phyloP scores from a whole-genome alignment of 1,284 basidiomycete genomes.

The Cryptococcus wingfieldii region DNA sequence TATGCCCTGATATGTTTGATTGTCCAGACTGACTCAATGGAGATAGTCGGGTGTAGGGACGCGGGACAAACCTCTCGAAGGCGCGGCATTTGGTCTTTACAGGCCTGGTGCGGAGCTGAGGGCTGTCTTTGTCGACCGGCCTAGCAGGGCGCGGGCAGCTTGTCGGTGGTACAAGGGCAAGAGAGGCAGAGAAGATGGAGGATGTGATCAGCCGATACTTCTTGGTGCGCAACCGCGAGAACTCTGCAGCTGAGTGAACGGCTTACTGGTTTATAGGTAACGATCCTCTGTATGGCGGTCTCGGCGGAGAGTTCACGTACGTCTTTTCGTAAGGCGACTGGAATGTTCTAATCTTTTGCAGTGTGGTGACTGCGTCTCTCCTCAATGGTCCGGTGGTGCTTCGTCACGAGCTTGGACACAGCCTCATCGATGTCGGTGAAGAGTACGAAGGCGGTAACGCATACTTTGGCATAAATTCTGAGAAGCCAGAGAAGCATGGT shows the following conservation, averaged over 20 bases:
- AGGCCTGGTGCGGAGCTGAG: slow-evolving; percentile 72
- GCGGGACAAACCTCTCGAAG: slow-evolving; percentile 65
- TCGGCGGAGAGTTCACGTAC: slow-evolving; percentile 78
- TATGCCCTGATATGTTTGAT: slow-evolving; percentile 35
- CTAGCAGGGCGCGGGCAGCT: slow-evolving; percentile 62
- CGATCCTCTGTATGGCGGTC: slow-evolving; percentile 73
- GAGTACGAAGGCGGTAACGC: slow-evolving; percentile 73
- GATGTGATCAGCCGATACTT: slow-evolving; percentile 73
- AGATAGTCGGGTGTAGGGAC: slow-evolving; percentile 68
- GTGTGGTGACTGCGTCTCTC: slow-evolving; percentile 72
- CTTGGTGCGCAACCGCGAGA: slow-evolving; percentile 54
- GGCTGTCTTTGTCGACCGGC: slow-evolving; percentile 67
- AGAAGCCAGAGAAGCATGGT: slow-evolving; percentile 16
- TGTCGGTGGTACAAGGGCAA: slow-evolving; percentile 52
- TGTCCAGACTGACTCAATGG: background rate
- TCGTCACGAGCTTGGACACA: slow-evolving; percentile 70
- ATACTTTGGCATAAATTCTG: slow-evolving; percentile 71
- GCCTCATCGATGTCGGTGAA: slow-evolving; percentile 62
- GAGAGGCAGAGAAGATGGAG: slow-evolving; percentile 35
- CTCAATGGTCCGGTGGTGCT: slow-evolving; percentile 72
- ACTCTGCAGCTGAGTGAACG: background rate
- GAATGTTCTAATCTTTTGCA: slow-evolving; percentile 35
- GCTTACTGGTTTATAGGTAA: slow-evolving; percentile 55
- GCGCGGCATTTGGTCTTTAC: slow-evolving; percentile 68
- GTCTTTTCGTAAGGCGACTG: slow-evolving; percentile 30